Evolutionary conservation across 805 yeast species (phyloP), one percentile per base, ranked within the genome.

Genomic region (Kodamaea kakaduensis): DNA sequence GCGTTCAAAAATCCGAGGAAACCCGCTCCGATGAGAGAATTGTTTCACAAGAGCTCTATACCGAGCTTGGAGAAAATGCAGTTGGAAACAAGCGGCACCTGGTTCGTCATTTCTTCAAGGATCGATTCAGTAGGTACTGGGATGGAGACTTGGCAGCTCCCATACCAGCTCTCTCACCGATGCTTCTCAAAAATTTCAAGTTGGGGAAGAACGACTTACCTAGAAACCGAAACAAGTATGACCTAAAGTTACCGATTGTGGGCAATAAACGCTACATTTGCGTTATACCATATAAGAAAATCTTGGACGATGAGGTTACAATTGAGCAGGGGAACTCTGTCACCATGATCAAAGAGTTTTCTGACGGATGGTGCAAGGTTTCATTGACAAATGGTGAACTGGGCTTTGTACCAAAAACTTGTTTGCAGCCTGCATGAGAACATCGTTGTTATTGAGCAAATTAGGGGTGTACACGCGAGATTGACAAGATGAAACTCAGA

Each of bases 361-460:
- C 57, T 9, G 70, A 64, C 31, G 69, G 67, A 3, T 67, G 72
- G 72, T 63, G 67, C 40, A 48, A 50, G 13, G 61, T 62, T 12
- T 49, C 46, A 18, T 6, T 47, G 13, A 27, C 42, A 1, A 44
- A 38, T 4, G 46, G 45, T 9, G 34, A 32, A 4, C 31, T 29
- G 14, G 71, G 72, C 2, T 53, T 64, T 43, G 59, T 63, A 3
- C 72, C 72, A 0, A 43, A 45, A 26, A 38, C 51, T 27, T 57
- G 63, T 42, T 42, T 62, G 16, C 43, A 42, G 26, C n/a, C n/a
- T n/a, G n/a, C n/a, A n/a, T n/a, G n/a, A n/a, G n/a, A n/a, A n/a
- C n/a, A n/a, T n/a, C n/a, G n/a, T n/a, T n/a, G n/a, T n/a, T n/a
- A n/a, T n/a, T n/a, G n/a, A n/a, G n/a, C n/a, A n/a, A n/a, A n/a